Percentiles rank a stretch among this genome's conserved stretches.
Conservation (phyloP, 2,329 filamentous ascomycete genomes). For the Aspergillus viridinutans region DNA sequence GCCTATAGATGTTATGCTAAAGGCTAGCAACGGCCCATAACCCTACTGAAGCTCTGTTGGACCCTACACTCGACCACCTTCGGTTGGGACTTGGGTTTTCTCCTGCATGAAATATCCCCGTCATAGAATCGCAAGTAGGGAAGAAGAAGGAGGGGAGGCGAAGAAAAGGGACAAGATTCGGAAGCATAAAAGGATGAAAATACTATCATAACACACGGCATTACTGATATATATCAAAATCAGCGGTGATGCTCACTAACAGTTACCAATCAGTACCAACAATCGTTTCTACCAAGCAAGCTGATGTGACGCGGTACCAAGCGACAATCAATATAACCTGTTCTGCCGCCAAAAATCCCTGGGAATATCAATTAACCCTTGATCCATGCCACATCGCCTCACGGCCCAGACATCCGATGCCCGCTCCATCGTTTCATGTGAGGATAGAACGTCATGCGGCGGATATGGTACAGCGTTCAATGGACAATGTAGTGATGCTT, state of each 20-base stretch:
- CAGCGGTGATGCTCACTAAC: not conserved
- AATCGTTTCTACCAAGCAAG: not conserved
- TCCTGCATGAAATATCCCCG: not conserved
- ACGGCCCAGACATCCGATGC: too few relatives aligned
- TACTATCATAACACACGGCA: not conserved
- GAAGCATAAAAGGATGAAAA: not conserved
- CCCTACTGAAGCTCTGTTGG: not conserved
- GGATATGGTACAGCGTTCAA: not conserved
- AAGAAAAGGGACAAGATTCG: not conserved
- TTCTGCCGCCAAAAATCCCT: conserved; percentile 20
- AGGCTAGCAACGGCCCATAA: too few relatives aligned
- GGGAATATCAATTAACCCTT: not conserved
- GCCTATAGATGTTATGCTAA: too few relatives aligned
- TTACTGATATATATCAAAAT: not conserved
- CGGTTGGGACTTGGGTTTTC: not conserved
- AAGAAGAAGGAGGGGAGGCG: not conserved
- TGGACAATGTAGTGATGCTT: not conserved
- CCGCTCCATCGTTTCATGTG: not conserved
- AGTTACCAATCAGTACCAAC: not conserved
- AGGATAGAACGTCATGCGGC: not conserved
- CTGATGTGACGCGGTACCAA: not conserved
- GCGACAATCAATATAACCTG: conserved; percentile 20
- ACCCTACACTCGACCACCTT: not conserved
- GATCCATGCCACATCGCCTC: not conserved
- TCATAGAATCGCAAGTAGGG: not conserved